phyloP scores from a whole-genome alignment of 768 basidiomycete genomes.

The Crucibulum laeve region DNA sequence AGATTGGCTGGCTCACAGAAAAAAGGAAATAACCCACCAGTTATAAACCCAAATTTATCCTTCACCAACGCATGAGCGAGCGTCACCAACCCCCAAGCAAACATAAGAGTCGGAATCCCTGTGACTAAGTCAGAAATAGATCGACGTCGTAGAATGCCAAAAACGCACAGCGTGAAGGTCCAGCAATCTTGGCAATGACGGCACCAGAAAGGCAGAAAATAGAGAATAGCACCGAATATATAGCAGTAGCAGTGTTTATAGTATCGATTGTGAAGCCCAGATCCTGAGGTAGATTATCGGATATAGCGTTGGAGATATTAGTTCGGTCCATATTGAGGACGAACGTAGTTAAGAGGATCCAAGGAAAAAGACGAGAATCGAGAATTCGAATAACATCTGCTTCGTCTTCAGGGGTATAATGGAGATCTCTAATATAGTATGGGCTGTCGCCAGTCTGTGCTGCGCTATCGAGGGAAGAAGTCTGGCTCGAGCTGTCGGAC shows the following conservation, averaged over 20 bases:
- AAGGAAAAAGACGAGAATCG: conserved; percentile 20
- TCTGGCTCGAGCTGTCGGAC: too few species aligned
- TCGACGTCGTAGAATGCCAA: neutral
- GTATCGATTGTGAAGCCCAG: conserved; percentile 34
- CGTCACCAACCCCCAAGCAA: conserved; percentile 34
- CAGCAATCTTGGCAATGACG: conserved; percentile 31
- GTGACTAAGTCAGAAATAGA: neutral
- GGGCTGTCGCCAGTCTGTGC: too few species aligned
- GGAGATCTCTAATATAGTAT: conserved; percentile 20
- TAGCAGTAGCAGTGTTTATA: conserved; percentile 30
- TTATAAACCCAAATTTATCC: conserved; percentile 29
- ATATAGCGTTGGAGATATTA: conserved; percentile 35
- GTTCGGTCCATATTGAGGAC: conserved; percentile 38
- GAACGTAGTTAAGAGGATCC: conserved; percentile 28
- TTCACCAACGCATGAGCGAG: conserved; percentile 29
- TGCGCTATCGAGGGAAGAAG: too few species aligned
- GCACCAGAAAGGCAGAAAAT: conserved; percentile 29
- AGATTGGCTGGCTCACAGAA: too few species aligned
- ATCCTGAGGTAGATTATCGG: conserved; percentile 31
- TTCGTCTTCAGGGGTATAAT: conserved; percentile 29
- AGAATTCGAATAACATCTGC: conserved; percentile 19
- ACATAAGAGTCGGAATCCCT: conserved; percentile 36
- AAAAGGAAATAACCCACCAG: conserved; percentile 13
- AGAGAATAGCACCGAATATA: conserved; percentile 30
- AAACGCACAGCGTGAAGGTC: conserved; percentile 28